Evolutionary conservation across 192 early-diverging fungal genomes (phyloP), one percentile per base, ranked within the genome.

Genomic region (Diversispora eburnea): DNA sequence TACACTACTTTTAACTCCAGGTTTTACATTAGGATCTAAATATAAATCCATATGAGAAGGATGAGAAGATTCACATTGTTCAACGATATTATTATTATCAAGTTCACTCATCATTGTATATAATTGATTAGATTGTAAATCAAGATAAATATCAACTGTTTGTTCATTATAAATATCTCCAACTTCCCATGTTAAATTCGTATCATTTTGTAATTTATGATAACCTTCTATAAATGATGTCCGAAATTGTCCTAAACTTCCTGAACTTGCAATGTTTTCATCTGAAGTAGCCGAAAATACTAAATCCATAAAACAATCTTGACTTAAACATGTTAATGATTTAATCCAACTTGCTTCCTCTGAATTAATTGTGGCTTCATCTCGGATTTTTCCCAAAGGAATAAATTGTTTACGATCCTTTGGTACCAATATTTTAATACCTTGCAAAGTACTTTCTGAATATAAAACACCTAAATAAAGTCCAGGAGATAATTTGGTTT

Each of bases 401-500:
- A 84, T 58, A 42, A 80, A 81, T n/a, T 82, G 80, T 49, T 82
- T 78, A 39, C 81, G 76, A 9, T 76, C 73, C 17, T 73, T 72
- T 3, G 81, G 79, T 6, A 84, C 80, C 4, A 84, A 66, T 25
- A 84, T 79, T 62, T 79, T 76, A 19, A 84, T 55, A 15, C 80
- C 81, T 15, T 75, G 59, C 71, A 81, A 75, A 20, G 79, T 82
- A 39, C 83, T 82, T 63, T 84, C 81, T 0, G 79, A 78, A 54
- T 84, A 79, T 58, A 82, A 81, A n/a, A 84, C 48, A 51, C 81
- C 83, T 45, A 84, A 58, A 55, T 84, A 84, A 4, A 84, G 72
- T 3, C 83, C 83, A 22, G 81, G 72, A 2, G 78, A 76, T 47
- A 77, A 74, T n/a, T 76, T 79, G 20, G 81, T 70, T 51, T 79